phyloP scores from a whole-genome alignment of 2,329 filamentous ascomycete species.

The Aspergillus pseudoterreus region DNA sequence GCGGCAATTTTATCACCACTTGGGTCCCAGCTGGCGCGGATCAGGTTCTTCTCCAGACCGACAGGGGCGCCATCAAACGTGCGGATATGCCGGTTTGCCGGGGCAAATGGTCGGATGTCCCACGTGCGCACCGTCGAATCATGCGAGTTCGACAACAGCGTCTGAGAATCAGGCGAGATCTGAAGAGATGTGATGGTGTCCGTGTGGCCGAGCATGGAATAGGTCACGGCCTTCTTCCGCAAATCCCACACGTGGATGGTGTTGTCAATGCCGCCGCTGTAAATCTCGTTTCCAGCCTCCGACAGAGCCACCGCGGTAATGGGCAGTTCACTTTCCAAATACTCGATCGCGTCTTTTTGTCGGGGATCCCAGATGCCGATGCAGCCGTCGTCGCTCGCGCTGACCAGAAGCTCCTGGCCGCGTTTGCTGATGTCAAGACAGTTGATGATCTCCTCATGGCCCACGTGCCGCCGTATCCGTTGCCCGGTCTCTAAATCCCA shows the following conservation, averaged over 20 bases:
- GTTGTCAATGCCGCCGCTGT: constrained; percentile 92
- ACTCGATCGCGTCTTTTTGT: constrained; percentile 81
- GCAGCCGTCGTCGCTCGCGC: constrained; percentile 87
- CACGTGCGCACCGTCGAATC: constrained; percentile 92
- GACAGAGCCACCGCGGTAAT: constrained; percentile 89
- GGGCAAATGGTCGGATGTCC: constrained; percentile 94
- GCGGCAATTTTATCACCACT: constrained; percentile 83
- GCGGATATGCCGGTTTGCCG: constrained; percentile 75
- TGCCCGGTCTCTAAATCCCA: constrained; percentile 94
- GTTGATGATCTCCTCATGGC: constrained; percentile 96
- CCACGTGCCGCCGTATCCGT: constrained; percentile 84
- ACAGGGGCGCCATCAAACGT: constrained; percentile 89
- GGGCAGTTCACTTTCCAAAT: constrained; percentile 86
- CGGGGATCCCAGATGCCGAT: constrained; percentile 96
- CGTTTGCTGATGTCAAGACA: constrained; percentile 81
- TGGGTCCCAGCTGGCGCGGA: constrained; percentile 84
- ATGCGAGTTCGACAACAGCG: constrained; percentile 85
- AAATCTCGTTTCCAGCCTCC: constrained; percentile 92
- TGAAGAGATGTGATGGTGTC: constrained; percentile 88
- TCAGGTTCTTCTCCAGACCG: constrained; percentile 86
- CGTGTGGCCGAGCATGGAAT: constrained; percentile 82
- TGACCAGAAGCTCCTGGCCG: constrained; percentile 85
- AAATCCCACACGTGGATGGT: constrained; percentile 97
- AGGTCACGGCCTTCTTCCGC: constrained; percentile 82
- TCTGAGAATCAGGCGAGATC: constrained; percentile 90